Base-by-base conservation (phyloP, 768 basidiomycete genomes). In the Lyophyllum semitale region DNA sequence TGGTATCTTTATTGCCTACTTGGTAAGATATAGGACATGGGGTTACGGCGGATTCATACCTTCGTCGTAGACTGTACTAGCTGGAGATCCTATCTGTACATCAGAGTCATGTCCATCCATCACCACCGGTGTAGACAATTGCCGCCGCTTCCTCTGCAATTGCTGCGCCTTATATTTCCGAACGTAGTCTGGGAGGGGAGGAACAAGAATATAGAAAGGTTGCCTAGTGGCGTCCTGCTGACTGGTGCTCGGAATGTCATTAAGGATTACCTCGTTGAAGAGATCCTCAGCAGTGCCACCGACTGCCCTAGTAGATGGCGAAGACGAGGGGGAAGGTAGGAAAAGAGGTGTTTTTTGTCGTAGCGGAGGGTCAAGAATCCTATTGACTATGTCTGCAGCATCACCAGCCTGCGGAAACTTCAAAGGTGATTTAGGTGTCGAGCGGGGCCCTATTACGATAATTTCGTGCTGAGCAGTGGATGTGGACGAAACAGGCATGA, bases 271-370 rank as follows among this genome's bases (percentile, higher is more conserved):
- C 17, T 30, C 8, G 9, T 38, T 18, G 11, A 22, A n/a, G 8
- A 37, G 41, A 1, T 26, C n/a, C 0, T 26, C 15, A 27, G 23
- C 7, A 3, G 48, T 20, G 40, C 22, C 44, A 18, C 48, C 44
- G 8, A 49, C 49, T 18, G 54, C 26, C 29, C 4, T 30, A 30
- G 33, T 15, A 5, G 15, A 18, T 8, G 73, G 73, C 18, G 74
- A 77, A 53, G 63, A 56, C 1, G 73, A 67, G 6, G 75, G 76
- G 37, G 80, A 83, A 33, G 81, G 81, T 26, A 82, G 60, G 59
- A 83, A 83, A 43, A 82, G 67, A 26, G 81, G 82, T 13, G 74
- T 58, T 46, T 64, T 70, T 8, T 64, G 66, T 37, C 50, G 32
- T 20, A 51, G 38, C 15, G 45, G 49, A 17, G 44, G 32, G 38